Evolutionary conservation across 768 basidiomycete genomes (phyloP).

Genomic region (Pholiota conissans): DNA sequence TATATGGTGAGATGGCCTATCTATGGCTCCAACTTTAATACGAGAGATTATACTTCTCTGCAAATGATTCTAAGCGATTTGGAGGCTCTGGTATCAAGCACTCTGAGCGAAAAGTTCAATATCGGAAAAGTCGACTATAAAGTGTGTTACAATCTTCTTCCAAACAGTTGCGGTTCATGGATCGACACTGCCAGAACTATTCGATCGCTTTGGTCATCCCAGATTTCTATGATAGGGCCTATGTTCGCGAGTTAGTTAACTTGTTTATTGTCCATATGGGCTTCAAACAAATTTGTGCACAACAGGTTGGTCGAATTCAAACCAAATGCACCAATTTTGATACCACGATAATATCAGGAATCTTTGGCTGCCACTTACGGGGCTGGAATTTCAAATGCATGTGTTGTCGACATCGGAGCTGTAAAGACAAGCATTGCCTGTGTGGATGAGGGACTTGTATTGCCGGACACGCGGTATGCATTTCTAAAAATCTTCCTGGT

Average conservation of each 20-base stretch:
- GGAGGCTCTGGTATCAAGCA: slow-evolving; percentile 62
- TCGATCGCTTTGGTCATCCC: slow-evolving; percentile 89
- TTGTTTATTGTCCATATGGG: slow-evolving; percentile 78
- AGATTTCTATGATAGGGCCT: slow-evolving; percentile 85
- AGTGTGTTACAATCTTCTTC: slow-evolving; percentile 34
- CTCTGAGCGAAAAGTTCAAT: slow-evolving; percentile 60
- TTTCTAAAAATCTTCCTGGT: too few relatives aligned
- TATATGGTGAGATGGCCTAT: slow-evolving; percentile 86
- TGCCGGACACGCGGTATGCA: slow-evolving; percentile 81
- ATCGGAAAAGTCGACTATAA: slow-evolving; percentile 57
- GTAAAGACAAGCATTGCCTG: slow-evolving; percentile 83
- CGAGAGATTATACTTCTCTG: slow-evolving; percentile 67
- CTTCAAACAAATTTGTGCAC: slow-evolving; percentile 90
- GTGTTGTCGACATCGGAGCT: slow-evolving; percentile 95
- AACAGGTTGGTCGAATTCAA: slow-evolving; percentile 60
- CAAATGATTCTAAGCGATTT: slow-evolving; percentile 79
- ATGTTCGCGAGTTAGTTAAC: slow-evolving; percentile 76
- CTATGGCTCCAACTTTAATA: slow-evolving; percentile 80
- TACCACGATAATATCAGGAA: slow-evolving; percentile 52
- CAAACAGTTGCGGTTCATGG: not conserved
- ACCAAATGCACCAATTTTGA: too few relatives aligned
- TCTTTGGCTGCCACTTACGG: slow-evolving; percentile 92
- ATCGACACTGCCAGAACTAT: slow-evolving; percentile 85
- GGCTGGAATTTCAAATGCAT: slow-evolving; percentile 92
- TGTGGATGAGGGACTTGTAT: slow-evolving; percentile 90